Conservation (phyloP, 371 early-diverging fungal genomes). For the Mortierella sp. region DNA sequence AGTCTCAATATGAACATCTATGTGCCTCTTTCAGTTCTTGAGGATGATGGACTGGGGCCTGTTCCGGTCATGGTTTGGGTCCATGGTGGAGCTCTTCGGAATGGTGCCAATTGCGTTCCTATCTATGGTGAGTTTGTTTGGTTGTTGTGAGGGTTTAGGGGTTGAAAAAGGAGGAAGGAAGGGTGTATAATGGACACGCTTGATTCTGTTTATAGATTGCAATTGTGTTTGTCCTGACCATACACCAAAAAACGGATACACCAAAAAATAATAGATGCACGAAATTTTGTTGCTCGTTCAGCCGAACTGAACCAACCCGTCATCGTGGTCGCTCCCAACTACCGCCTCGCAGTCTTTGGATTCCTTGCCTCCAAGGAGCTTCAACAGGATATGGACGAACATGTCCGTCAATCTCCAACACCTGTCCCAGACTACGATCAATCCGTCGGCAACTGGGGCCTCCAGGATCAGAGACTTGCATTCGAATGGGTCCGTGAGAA, state of each 20-base stretch:
- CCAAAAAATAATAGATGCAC: conserved; percentile 18
- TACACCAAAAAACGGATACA: no score
- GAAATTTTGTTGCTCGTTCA: conserved; percentile 26
- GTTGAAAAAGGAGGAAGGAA: neutral
- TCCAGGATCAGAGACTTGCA: conserved; percentile 62
- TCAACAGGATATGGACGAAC: conserved; percentile 24
- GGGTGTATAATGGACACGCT: neutral
- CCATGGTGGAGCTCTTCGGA: conserved; percentile 41
- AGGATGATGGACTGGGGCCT: neutral
- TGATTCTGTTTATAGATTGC: no score
- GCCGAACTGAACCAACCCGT: conserved; percentile 32
- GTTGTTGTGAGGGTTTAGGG: no score
- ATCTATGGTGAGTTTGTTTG: conserved; percentile 25
- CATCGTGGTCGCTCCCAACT: conserved; percentile 48
- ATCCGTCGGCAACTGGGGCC: conserved; percentile 58
- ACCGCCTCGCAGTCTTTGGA: conserved; percentile 50
- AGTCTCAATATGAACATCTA: conserved; percentile 56
- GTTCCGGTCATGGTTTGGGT: conserved; percentile 42
- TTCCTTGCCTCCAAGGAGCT: conserved; percentile 49
- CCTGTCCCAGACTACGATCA: conserved; percentile 25
- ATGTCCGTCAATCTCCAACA: neutral
- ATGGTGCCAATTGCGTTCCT: conserved; percentile 39
- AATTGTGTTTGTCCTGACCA: neutral
- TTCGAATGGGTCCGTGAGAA: conserved; percentile 63
- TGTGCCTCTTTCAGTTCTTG: conserved; percentile 36